Conservation (phyloP, 78 protist genomes). For the Dictyostelium firmibasis region DNA sequence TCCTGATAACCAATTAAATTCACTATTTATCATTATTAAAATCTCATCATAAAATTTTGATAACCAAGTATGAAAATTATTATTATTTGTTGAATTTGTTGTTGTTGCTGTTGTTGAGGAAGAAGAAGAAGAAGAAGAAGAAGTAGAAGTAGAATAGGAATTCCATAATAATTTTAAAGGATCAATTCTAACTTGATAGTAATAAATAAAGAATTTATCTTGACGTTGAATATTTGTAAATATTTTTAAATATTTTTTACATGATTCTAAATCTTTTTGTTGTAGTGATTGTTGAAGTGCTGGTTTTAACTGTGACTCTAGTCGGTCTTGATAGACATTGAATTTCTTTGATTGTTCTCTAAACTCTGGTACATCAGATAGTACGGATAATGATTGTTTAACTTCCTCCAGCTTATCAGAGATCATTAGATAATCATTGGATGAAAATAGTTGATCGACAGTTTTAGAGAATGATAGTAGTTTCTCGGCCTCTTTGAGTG, state of each 20-base stretch:
- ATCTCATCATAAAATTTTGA: conserved; percentile 58
- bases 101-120: not conserved
- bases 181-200: conserved; percentile 13
- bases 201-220: conserved; percentile 2
- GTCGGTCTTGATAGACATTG: conserved; percentile 14
- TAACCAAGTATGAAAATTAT: not conserved
- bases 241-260: conserved; percentile 3
- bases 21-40: not conserved
- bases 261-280: not conserved
- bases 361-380: conserved; percentile 67
- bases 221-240: conserved; percentile 47
- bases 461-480: conserved; percentile 18
- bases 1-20: not conserved
- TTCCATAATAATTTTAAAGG: conserved; percentile 32
- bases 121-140: too few relatives aligned
- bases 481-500: conserved; percentile 66
- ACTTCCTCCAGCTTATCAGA: conserved; percentile 44
- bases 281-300: not conserved
- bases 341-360: conserved; percentile 49
- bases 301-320: conserved; percentile 12
- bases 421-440: conserved; percentile 28
- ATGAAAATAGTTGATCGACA: conserved; percentile 17
- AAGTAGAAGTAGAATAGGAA: not conserved
- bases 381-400: not conserved
- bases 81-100: too few relatives aligned